Conservation (phyloP, 108 stramenopile species). For the Fragilariopsis cylindrus region DNA sequence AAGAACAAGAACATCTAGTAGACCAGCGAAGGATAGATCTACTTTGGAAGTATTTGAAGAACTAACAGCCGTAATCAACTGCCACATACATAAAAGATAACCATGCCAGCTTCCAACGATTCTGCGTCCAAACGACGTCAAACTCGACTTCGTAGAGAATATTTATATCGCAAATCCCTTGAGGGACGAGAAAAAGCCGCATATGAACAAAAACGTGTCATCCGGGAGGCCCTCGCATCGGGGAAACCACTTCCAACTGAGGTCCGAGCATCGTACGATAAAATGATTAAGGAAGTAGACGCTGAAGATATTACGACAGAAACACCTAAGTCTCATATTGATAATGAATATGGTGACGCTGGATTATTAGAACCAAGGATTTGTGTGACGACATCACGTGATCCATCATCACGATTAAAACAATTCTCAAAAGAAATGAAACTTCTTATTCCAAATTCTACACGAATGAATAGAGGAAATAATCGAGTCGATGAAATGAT, state of each 20-base stretch:
- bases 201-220: slow-evolving; percentile 89
- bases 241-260: slow-evolving; percentile 96
- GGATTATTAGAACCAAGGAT: slow-evolving; percentile 91
- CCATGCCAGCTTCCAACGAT: slow-evolving; percentile 42
- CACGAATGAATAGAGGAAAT: slow-evolving; percentile 94
- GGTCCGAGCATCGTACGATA: slow-evolving; percentile 80
- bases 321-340: slow-evolving; percentile 63
- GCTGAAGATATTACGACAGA: slow-evolving; percentile 81
- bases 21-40: too few species aligned
- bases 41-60: too few species aligned
- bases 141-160: slow-evolving; percentile 97
- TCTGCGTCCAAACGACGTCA: slow-evolving; percentile 88
- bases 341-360: slow-evolving; percentile 98
- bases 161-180: slow-evolving; percentile 92
- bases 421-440: slow-evolving; percentile 99
- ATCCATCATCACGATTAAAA: slow-evolving; percentile 91
- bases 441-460: slow-evolving; percentile 93
- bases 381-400: slow-evolving; percentile 96
- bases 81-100: not conserved
- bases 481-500: slow-evolving; percentile 92
- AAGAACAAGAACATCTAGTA: too few species aligned
- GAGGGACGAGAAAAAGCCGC: slow-evolving; percentile 74
- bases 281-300: slow-evolving; percentile 67
- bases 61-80: too few species aligned
- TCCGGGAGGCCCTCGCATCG: slow-evolving; percentile 82